Evolutionary conservation across 768 basidiomycete species (phyloP).

Genomic region (Kwoniella mangroviensis): DNA sequence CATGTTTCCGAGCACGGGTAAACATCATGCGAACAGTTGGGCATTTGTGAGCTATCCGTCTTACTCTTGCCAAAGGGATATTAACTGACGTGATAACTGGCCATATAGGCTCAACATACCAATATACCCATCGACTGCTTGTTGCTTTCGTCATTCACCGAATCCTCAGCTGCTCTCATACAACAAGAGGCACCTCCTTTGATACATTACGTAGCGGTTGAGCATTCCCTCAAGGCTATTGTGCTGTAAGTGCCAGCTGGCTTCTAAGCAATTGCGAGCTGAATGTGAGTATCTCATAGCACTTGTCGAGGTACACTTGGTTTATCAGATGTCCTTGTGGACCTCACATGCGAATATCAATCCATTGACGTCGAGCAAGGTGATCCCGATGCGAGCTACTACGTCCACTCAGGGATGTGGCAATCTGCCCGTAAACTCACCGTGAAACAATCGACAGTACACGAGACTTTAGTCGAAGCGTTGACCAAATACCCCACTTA

Average conservation of each 20-base stretch:
- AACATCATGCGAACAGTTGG: constrained; percentile 55
- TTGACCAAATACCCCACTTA: constrained; percentile 52
- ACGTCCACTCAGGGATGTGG: constrained; percentile 57
- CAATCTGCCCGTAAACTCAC: constrained; percentile 50
- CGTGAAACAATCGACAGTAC: constrained; percentile 52
- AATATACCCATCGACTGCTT: constrained; percentile 57
- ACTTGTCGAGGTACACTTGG: constrained; percentile 58
- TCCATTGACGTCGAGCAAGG: constrained; percentile 48
- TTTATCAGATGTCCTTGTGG: constrained; percentile 59
- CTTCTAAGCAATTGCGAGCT: background rate
- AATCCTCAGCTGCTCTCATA: constrained; percentile 41
- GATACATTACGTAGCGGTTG: constrained; percentile 57
- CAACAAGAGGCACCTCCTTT: constrained; percentile 49
- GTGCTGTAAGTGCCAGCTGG: constrained; percentile 43
- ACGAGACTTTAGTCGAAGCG: constrained; percentile 54
- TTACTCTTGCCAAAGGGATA: background rate
- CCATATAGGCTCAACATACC: constrained; percentile 55
- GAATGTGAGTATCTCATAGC: constrained; percentile 24
- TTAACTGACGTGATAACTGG: constrained; percentile 1
- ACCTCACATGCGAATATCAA: constrained; percentile 58
- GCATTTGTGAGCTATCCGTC: constrained; percentile 38
- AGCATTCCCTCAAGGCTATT: constrained; percentile 54
- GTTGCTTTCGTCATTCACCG: constrained; percentile 57
- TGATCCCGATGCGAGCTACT: constrained; percentile 49
- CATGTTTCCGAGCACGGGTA: constrained; percentile 55